Evolutionary conservation across 1,284 basidiomycete genomes (phyloP).

Genomic region (Cutaneotrichosporon daszewskae): DNA sequence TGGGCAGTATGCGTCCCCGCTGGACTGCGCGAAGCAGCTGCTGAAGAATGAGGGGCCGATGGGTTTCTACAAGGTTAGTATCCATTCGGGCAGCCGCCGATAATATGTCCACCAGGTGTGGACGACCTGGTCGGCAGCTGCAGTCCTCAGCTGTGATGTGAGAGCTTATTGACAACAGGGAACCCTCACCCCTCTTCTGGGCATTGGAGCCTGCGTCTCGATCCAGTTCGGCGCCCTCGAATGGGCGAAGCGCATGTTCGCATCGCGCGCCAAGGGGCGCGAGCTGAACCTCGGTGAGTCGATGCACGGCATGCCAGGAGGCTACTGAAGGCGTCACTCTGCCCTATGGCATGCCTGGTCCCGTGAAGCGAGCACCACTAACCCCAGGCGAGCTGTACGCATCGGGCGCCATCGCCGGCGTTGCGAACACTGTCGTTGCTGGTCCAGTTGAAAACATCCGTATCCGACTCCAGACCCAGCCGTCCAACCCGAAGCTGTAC

Average conservation of each 20-base stretch:
- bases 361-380: background rate
- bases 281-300: constrained; percentile 30
- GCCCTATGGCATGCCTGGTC: too few relatives aligned
- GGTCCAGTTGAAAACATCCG: constrained; percentile 97
- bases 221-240: constrained; percentile 95
- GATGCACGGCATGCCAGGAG: too few relatives aligned
- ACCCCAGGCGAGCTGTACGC: constrained; percentile 61
- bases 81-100: too few relatives aligned
- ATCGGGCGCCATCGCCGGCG: constrained; percentile 75
- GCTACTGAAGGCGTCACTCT: too few relatives aligned
- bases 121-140: too few relatives aligned
- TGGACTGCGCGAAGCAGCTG: constrained; percentile 82
- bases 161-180: constrained; percentile 58
- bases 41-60: constrained; percentile 84
- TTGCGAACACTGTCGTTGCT: constrained; percentile 87
- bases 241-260: constrained; percentile 77
- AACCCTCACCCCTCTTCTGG: constrained; percentile 84
- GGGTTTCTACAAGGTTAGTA: constrained; percentile 86
- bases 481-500: constrained; percentile 62
- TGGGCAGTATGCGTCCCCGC: constrained; percentile 80
- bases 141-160: background rate
- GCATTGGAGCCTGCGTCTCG: constrained; percentile 83
- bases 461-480: constrained; percentile 89
- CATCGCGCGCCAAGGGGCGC: constrained; percentile 18
- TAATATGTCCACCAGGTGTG: too few relatives aligned